These are phyloP conservation scores for Pythium biforme DNA, from an alignment of 352 stramenopile genomes.

Conservation along the genomic window DNA sequence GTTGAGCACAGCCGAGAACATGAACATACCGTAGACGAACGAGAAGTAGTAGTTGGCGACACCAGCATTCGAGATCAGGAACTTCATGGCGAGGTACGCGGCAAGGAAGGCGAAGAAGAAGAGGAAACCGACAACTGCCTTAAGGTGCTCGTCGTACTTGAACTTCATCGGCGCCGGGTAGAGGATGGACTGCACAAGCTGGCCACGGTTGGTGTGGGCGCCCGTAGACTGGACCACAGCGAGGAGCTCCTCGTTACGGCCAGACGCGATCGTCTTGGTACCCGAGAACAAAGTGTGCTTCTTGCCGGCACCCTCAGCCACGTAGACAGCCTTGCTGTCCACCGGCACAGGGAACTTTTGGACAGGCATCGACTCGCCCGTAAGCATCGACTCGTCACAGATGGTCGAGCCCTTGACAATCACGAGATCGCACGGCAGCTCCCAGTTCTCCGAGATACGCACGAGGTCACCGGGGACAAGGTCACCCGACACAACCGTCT, in stretches of 20 bases:
- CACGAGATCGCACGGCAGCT: conserved; percentile 35
- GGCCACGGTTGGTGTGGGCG: conserved; percentile 55
- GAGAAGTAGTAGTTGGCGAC: conserved; percentile 32
- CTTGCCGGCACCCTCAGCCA: conserved; percentile 34
- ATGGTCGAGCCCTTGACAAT: conserved; percentile 32
- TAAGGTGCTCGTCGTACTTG: conserved; percentile 71
- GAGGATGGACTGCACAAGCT: conserved; percentile 57
- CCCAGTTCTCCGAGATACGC: conserved; percentile 26
- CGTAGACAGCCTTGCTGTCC: conserved; percentile 30
- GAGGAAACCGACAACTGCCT: conserved; percentile 49
- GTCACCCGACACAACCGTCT: conserved; percentile 24
- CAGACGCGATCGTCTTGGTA: conserved; percentile 50
- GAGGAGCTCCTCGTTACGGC: conserved; percentile 30
- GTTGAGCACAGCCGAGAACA: conserved; percentile 38
- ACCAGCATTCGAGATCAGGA: conserved; percentile 32
- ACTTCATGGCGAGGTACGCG: conserved; percentile 33
- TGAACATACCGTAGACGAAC: conserved; percentile 42
- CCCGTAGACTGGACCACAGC: conserved; percentile 54
- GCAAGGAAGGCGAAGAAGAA: conserved; percentile 43
- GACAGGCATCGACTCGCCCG: conserved; percentile 52
- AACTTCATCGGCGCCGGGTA: conserved; percentile 62
- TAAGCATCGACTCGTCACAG: conserved; percentile 37
- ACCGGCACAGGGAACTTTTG: conserved; percentile 37
- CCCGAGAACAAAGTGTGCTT: conserved; percentile 64
- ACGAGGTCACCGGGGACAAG: conserved; percentile 37